phyloP scores from a whole-genome alignment of 352 stramenopile species.

The Phytophthora brassicae region DNA sequence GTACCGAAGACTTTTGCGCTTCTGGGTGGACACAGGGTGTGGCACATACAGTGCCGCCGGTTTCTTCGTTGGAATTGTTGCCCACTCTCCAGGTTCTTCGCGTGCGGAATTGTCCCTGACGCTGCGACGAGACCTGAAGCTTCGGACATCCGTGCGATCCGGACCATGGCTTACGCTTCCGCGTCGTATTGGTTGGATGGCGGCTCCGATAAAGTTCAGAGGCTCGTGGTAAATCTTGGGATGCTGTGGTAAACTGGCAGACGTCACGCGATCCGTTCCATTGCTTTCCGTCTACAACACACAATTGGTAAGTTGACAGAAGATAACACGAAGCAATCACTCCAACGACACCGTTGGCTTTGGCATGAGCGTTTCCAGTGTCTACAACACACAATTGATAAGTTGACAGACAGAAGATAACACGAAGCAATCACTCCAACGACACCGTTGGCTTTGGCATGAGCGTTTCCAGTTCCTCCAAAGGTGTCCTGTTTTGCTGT shows the following conservation, averaged over 20 bases:
- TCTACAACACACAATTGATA: conserved; percentile 6
- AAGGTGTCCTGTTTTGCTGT: conserved; percentile 67
- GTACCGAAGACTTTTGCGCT: conserved; percentile 44
- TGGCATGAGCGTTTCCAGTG: conserved; percentile 21
- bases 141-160: conserved; percentile 22
- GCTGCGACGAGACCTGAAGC: conserved; percentile 25
- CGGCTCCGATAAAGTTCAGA: conserved; percentile 15
- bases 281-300: conserved; percentile 14
- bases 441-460: conserved; percentile 36
- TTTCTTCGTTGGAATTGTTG: conserved; percentile 1
- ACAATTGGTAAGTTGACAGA: background rate
- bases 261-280: conserved; percentile 13
- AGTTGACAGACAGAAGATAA: background rate
- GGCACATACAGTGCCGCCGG: background rate
- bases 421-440: background rate
- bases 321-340: background rate
- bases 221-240: conserved; percentile 5
- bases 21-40: background rate
- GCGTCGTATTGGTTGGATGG: background rate
- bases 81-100: conserved; percentile 18
- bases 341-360: conserved; percentile 35
- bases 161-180: conserved; percentile 5
- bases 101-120: conserved; percentile 14
- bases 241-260: conserved; percentile 1
- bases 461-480: conserved; percentile 57